A percentile compares a stretch with the other conserved stretches of the same genome.
phyloP scores from a whole-genome alignment of 352 stramenopile species.

The Phytopythium mirpurense region DNA sequence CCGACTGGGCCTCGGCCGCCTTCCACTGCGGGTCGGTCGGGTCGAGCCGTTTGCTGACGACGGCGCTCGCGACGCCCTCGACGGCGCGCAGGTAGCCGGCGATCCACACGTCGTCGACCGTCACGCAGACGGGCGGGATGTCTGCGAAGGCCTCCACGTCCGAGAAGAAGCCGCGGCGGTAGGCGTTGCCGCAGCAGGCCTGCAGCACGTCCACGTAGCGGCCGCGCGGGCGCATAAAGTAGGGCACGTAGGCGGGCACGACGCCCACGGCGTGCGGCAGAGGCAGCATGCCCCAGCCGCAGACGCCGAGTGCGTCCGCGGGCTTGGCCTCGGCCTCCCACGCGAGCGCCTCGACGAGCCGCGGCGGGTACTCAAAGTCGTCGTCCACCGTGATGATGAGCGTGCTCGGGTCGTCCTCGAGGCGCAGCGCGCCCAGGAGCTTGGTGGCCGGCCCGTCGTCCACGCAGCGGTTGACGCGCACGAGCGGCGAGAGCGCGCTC shows the following conservation, averaged over 20 bases:
- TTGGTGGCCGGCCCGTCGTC: slow-evolving; percentile 82
- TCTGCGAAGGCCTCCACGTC: slow-evolving; percentile 63
- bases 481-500: slow-evolving; percentile 33
- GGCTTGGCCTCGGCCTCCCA: slow-evolving; percentile 62
- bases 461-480: slow-evolving; percentile 65
- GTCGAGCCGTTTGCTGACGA: slow-evolving; percentile 79
- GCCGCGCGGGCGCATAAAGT: slow-evolving; percentile 69
- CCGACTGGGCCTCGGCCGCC: slow-evolving; percentile 38
- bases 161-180: slow-evolving; percentile 69
- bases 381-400: slow-evolving; percentile 82
- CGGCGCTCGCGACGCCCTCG: slow-evolving; percentile 44
- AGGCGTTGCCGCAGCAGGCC: slow-evolving; percentile 65
- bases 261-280: slow-evolving; percentile 71
- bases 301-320: slow-evolving; percentile 62
- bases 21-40: slow-evolving; percentile 66
- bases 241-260: slow-evolving; percentile 75
- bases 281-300: slow-evolving; percentile 75
- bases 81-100: slow-evolving; percentile 70
- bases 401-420: slow-evolving; percentile 52
- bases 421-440: slow-evolving; percentile 52
- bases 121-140: slow-evolving; percentile 67
- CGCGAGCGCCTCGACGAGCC: slow-evolving; percentile 54
- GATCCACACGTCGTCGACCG: slow-evolving; percentile 82
- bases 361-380: slow-evolving; percentile 73
- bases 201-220: slow-evolving; percentile 77